A percentile compares a stretch with the other conserved stretches of the same genome.
Evolutionary conservation across 352 stramenopile genomes (phyloP).

Genomic region (Globisporangium mamillatum): DNA sequence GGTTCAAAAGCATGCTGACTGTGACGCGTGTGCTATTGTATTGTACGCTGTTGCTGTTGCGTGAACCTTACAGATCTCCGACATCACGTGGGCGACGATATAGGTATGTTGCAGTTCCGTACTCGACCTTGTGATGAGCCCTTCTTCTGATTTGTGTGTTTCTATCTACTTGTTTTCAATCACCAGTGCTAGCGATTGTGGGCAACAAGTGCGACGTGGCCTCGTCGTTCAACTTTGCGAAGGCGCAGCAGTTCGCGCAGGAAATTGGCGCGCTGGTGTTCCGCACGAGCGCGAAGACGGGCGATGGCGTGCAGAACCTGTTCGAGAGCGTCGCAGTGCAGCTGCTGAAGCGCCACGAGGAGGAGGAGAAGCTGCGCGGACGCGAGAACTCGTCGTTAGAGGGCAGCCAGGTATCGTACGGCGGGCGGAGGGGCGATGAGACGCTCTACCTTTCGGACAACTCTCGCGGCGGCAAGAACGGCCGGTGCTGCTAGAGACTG

Average conservation of each 20-base stretch:
- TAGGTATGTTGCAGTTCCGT: conserved; percentile 23
- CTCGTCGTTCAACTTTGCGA: conserved; percentile 61
- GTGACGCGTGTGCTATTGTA: neutral
- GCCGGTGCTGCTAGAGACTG: conserved; percentile 14
- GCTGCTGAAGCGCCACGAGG: conserved; percentile 75
- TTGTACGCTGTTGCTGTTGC: conserved; percentile 5
- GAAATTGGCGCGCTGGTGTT: conserved; percentile 85
- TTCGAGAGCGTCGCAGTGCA: conserved; percentile 73
- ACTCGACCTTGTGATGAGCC: neutral
- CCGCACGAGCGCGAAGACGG: conserved; percentile 77
- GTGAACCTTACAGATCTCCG: conserved; percentile 44
- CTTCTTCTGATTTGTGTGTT: neutral
- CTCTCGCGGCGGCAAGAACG: conserved; percentile 7
- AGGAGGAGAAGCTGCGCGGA: conserved; percentile 46
- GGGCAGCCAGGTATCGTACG: conserved; percentile 25
- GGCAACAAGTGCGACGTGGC: conserved; percentile 81
- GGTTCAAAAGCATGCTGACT: neutral
- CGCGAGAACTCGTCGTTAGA: conserved; percentile 39
- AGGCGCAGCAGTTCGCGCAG: conserved; percentile 68
- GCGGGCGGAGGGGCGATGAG: conserved; percentile 23
- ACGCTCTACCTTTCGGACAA: conserved; percentile 18
- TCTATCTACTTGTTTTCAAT: neutral
- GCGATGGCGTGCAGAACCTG: conserved; percentile 68
- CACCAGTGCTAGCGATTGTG: conserved; percentile 67
- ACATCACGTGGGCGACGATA: conserved; percentile 76